Conservation (phyloP, 371 early-diverging fungal species). For the Syncephalis plumigaleata region DNA sequence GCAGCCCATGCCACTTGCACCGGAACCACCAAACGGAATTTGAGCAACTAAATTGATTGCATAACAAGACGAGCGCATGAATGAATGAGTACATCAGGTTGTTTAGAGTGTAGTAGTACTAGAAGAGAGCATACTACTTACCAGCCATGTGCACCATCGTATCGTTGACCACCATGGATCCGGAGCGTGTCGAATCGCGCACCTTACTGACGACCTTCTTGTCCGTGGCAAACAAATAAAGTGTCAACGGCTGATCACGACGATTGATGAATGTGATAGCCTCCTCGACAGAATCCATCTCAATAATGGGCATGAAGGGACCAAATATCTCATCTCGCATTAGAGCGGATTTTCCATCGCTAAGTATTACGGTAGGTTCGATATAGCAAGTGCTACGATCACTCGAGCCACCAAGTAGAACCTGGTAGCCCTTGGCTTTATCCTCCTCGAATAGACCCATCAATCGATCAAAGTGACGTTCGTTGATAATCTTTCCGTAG, state of each 20-base stretch:
- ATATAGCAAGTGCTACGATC: constrained; percentile 38
- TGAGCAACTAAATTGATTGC: constrained; percentile 30
- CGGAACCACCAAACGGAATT: constrained; percentile 91
- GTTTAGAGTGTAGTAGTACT: too few relatives aligned
- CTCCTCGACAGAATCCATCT: constrained; percentile 45
- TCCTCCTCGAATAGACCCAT: constrained; percentile 20
- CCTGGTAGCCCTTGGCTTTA: constrained; percentile 9
- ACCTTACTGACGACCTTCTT: constrained; percentile 1
- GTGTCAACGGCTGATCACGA: constrained; percentile 42
- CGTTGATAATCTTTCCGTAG: constrained; percentile 52
- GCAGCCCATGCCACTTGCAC: constrained; percentile 69
- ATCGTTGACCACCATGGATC: constrained; percentile 68
- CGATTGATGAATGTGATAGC: constrained; percentile 45
- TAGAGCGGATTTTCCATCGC: constrained; percentile 23
- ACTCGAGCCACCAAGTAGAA: constrained; percentile 31
- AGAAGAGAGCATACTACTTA: too few relatives aligned
- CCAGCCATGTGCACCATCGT: constrained; percentile 41
- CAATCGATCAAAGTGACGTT: constrained; percentile 55
- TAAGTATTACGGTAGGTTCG: constrained; percentile 40
- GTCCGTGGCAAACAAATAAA: constrained; percentile 35
- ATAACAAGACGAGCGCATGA: too few relatives aligned
- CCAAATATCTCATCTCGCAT: constrained; percentile 73
- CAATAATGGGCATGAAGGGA: constrained; percentile 72
- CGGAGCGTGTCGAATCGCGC: constrained; percentile 37
- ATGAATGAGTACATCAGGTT: too few relatives aligned